phyloP scores from a whole-genome alignment of 2,329 filamentous ascomycete species.

The Alternaria sp. region DNA sequence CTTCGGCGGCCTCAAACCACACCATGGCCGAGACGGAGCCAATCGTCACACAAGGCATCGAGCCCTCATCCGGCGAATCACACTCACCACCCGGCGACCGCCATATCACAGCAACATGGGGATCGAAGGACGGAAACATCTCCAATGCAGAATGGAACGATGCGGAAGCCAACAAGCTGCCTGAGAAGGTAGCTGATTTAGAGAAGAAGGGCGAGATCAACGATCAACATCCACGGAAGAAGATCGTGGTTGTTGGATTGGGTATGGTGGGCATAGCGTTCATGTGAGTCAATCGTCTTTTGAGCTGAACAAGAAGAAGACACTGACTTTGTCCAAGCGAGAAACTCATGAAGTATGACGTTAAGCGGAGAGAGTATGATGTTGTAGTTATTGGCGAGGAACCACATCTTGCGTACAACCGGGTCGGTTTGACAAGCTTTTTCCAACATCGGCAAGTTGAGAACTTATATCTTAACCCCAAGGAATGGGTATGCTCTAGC shows the following conservation, averaged over 20 bases:
- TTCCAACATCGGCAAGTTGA: conserved; percentile 87
- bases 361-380: conserved; percentile 77
- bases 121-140: conserved; percentile 45
- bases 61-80: conserved; percentile 43
- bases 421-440: conserved; percentile 87
- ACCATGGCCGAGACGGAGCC: conserved; percentile 35
- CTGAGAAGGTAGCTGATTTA: conserved; percentile 53
- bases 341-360: conserved; percentile 86
- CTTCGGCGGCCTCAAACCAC: neutral
- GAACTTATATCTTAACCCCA: conserved; percentile 85
- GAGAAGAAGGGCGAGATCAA: conserved; percentile 42
- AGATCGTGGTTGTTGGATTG: conserved; percentile 82
- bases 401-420: conserved; percentile 86
- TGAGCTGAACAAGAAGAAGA: neutral
- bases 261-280: conserved; percentile 93
- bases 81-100: conserved; percentile 41
- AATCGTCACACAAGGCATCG: conserved; percentile 45
- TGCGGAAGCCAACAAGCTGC: conserved; percentile 56
- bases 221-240: conserved; percentile 60
- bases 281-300: conserved; percentile 68
- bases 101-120: conserved; percentile 37
- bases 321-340: conserved; percentile 65
- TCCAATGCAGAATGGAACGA: conserved; percentile 59
- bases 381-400: conserved; percentile 90
- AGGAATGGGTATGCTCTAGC: conserved; percentile 71